Conservation (phyloP, 1,284 basidiomycete species). For the Ganoderma resinaceum region DNA sequence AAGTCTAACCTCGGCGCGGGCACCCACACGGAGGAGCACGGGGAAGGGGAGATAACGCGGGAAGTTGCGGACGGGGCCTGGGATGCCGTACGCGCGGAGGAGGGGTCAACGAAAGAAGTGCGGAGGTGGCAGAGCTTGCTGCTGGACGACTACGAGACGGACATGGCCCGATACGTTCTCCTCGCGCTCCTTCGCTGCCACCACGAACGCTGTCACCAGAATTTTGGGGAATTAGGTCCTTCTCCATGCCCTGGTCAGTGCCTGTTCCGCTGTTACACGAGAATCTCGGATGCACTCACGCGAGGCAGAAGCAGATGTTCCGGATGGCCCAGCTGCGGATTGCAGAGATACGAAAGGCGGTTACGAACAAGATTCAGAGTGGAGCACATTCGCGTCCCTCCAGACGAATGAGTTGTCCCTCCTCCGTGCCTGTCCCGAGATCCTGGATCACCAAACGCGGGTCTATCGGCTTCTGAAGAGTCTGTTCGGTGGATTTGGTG, state of each 20-base stretch:
- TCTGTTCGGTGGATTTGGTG: slow-evolving; percentile 27
- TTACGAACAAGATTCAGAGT: slow-evolving; percentile 19
- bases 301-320: not conserved
- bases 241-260: not conserved
- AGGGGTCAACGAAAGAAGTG: slow-evolving; percentile 33
- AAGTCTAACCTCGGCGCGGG: slow-evolving; percentile 27
- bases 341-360: not conserved
- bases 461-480: slow-evolving; percentile 39
- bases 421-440: slow-evolving; percentile 37
- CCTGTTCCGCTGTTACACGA: not conserved
- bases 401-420: slow-evolving; percentile 38
- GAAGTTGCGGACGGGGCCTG: slow-evolving; percentile 34
- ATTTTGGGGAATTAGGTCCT: not conserved
- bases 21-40: slow-evolving; percentile 2
- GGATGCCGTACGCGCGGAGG: slow-evolving; percentile 30
- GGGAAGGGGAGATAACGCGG: slow-evolving; percentile 23
- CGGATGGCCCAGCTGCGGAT: not conserved
- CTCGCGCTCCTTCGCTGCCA: slow-evolving; percentile 36
- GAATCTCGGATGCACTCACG: not conserved
- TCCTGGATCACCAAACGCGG: slow-evolving; percentile 39
- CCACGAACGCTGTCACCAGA: slow-evolving; percentile 26
- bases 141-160: slow-evolving; percentile 42
- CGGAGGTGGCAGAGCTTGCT: slow-evolving; percentile 36
- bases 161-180: slow-evolving; percentile 42
- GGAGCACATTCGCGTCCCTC: slow-evolving; percentile 37